Base-by-base conservation (phyloP, 2,329 filamentous ascomycete species). In the Sarocladiaceae sp. region DNA sequence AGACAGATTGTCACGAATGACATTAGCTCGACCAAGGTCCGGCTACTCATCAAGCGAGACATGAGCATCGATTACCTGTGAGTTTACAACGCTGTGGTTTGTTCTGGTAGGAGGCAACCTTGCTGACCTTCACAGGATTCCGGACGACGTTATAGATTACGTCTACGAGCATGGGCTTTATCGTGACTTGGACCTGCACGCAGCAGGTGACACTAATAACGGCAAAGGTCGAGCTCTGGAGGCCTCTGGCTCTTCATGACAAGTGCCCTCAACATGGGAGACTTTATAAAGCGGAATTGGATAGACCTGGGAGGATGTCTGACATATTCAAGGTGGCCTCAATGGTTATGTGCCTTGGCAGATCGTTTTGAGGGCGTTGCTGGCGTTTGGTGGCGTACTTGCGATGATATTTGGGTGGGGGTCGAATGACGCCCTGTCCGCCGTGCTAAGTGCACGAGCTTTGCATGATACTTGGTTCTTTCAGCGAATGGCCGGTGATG, bases 1-100 rank as follows among this genome's bases (percentile, higher is more conserved):
- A 87, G 89, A 53, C 66, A 96, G 68, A 64, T 69, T 29, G 80
- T 96, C 50, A 92, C 96, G 59, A 93, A 93, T 66, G 88, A 95
- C 62, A 86, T 94, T 53, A 90, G 86, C 62, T 91, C 86, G 56
- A 86, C 82, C 12, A 84, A 96, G 72, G 92, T 96, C 55, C 83
- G 92, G 37, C 74, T 95, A 3, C 89, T 95, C 64, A 68, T 92
- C 29, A 82, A 87, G 62, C 80, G 87, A 62, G 84, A 90, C 57
- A 88, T 94, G 84, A 91, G 86, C 59, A 88, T 95, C 47, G 82
- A 88, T 57, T 93, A 92, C 63, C 61, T 69, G 65, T 68, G 53
- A 52, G 66, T 60, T 12, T 35, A 36, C 13, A 15, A 22, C 17
- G 12, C 31, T 23, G n/a, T n/a, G n/a, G n/a, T n/a, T n/a, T n/a